Base-by-base conservation (phyloP, 2,329 filamentous ascomycete species). In the Lachnellula willkommii region DNA sequence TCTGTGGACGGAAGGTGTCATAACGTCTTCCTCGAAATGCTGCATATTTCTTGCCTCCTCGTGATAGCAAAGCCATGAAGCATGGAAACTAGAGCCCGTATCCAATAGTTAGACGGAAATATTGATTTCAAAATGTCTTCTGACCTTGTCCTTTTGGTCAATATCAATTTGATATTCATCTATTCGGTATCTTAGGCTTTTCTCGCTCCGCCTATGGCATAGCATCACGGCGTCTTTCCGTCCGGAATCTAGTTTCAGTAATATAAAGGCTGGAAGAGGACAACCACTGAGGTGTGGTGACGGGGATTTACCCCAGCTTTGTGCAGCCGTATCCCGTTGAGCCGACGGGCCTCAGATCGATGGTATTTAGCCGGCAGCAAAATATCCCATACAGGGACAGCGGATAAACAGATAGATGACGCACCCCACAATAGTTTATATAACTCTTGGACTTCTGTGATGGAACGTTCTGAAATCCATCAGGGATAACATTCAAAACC, bases 301-400 rank as follows among this genome's bases (percentile, higher is more conserved):
- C 35, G 12, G 49, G 49, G 52, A 55, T 28, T 17, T 9, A 51
- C 40, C 49, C 48, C 32, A 53, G 42, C n/a, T 55, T 47, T 40
- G 26, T 4, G 50, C 46, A 28, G 32, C 43, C 22, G 24, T 26
- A 20, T 48, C 52, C 56, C 56, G 52, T 48, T 24, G 52, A 55
- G 45, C 56, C 56, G 56, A 37, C 55, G 55, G 51, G 11, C 22
- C n/a, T 20, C 32, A 55, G 37, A 47, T 49, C 22, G 36, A 12
- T 51, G 40, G 42, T 32, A 37, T 57, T 57, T 54, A 57, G 55
- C 55, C 55, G 55, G 43, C n/a, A 54, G 3, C 12, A 22, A 11
- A 45, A 15, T 45, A 40, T 40, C n/a, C 11, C n/a, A 26, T 45
- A 11, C 20, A 45, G 42, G 20, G 42, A 11, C 42, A 11, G 42